Evolutionary conservation across 2,329 filamentous ascomycete species (phyloP).

Genomic region (Xylariaceae sp.): DNA sequence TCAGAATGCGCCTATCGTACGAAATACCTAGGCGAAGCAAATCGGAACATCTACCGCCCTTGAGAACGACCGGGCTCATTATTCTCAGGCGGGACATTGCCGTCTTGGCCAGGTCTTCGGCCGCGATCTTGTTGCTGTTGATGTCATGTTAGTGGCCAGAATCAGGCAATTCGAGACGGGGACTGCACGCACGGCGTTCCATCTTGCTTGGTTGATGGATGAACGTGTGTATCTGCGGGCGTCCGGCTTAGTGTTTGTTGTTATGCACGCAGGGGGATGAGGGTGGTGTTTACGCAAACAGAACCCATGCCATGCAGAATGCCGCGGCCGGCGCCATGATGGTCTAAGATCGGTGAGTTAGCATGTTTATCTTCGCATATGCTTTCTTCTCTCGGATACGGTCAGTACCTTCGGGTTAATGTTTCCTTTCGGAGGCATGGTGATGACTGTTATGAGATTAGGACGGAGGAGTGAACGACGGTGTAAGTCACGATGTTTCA

Average conservation of each 20-base stretch:
- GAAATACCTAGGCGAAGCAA: too few relatives aligned
- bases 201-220: constrained; percentile 18
- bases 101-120: constrained; percentile 2
- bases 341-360: constrained; percentile 5
- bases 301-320: constrained; percentile 19
- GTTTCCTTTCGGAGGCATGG: constrained; percentile 18
- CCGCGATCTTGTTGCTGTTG: constrained; percentile 17
- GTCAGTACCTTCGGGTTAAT: constrained; percentile 16
- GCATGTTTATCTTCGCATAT: neutral
- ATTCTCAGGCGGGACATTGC: neutral
- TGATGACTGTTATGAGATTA: too few relatives aligned
- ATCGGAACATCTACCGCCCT: too few relatives aligned
- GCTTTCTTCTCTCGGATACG: neutral
- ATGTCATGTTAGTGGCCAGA: constrained; percentile 2
- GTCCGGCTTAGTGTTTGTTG: constrained; percentile 1
- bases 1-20: too few relatives aligned
- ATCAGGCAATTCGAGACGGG: too few relatives aligned
- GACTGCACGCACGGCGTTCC: constrained; percentile 15
- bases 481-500: too few relatives aligned
- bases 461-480: too few relatives aligned
- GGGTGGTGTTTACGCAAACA: constrained; percentile 15
- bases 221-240: constrained; percentile 17
- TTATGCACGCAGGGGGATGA: neutral
- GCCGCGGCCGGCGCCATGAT: constrained; percentile 18
- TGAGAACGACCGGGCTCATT: too few relatives aligned